Evolutionary conservation across 345 rosid genomes (phyloP).

Genomic region (Eucalyptus cloeziana): DNA sequence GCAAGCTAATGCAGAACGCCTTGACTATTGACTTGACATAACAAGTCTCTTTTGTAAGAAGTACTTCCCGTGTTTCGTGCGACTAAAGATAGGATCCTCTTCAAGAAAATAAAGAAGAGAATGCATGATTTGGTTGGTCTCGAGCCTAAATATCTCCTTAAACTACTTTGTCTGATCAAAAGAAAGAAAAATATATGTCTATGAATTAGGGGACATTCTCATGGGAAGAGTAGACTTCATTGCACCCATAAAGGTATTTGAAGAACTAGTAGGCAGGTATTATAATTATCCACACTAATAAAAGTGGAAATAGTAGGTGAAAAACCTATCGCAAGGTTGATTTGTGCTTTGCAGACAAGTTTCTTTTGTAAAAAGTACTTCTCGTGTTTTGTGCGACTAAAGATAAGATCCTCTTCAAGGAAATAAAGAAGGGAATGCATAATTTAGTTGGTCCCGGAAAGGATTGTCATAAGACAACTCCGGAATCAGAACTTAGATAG

Average conservation of each 20-base stretch:
- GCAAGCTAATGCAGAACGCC: not conserved
- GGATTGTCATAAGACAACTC: not conserved
- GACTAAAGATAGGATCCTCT: not conserved
- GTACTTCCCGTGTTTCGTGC: not conserved
- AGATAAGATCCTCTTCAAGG: not conserved
- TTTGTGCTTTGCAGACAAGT: not conserved
- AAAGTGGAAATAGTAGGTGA: not conserved
- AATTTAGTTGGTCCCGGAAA: too few species aligned
- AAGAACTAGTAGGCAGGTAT: rapidly evolving
- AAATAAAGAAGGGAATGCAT: not conserved
- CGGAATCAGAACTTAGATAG: not conserved
- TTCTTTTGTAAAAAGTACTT: not conserved
- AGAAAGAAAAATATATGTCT: too few species aligned
- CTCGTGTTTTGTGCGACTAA: not conserved
- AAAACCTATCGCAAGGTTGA: too few species aligned
- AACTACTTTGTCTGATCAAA: too few species aligned
- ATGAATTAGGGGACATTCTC: too few species aligned
- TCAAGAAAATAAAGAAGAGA: not conserved
- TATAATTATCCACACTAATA: rapidly evolving
- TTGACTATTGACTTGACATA: not conserved
- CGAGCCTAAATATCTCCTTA: too few species aligned
- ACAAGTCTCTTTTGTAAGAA: not conserved
- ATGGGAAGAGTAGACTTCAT: too few species aligned
- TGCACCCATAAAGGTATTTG: too few species aligned
- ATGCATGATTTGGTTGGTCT: not conserved